phyloP scores from a whole-genome alignment of 208 protist species.

The Acanthamoeba royreba region DNA sequence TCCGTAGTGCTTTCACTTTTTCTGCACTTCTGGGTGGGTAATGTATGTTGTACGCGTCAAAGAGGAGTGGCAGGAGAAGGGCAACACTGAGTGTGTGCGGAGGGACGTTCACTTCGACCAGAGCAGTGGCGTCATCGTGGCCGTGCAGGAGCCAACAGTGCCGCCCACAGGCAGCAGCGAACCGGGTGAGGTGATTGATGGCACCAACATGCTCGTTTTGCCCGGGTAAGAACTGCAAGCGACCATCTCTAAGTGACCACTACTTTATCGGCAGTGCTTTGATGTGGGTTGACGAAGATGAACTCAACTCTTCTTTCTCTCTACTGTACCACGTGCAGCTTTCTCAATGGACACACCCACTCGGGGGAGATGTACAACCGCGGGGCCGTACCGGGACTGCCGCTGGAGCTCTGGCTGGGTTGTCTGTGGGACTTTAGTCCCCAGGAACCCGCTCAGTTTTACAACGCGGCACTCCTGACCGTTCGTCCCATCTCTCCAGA shows the following conservation, averaged over 20 bases:
- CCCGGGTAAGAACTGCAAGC: too few relatives aligned
- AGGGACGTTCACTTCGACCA: background rate
- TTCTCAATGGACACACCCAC: slow-evolving; percentile 25
- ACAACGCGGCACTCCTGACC: background rate
- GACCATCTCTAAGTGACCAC: too few relatives aligned
- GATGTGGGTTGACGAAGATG: background rate
- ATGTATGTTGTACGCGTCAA: too few relatives aligned
- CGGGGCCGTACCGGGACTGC: background rate
- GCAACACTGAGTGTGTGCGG: background rate
- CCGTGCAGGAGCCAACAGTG: background rate
- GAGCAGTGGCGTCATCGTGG: background rate
- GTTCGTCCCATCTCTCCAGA: background rate
- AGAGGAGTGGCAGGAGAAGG: background rate
- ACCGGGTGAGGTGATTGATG: background rate
- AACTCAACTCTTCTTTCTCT: background rate
- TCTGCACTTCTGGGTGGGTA: background rate
- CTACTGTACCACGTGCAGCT: background rate
- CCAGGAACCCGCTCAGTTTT: background rate
- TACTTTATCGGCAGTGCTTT: too few relatives aligned
- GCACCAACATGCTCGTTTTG: background rate
- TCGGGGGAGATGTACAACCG: slow-evolving; percentile 9
- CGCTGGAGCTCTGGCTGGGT: slow-evolving; percentile 1
- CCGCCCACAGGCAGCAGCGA: background rate
- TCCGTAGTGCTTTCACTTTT: background rate
- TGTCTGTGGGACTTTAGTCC: background rate